These are phyloP conservation scores for Amanita molliuscula DNA, from an alignment of 768 basidiomycete species.

Conservation along the genomic window DNA sequence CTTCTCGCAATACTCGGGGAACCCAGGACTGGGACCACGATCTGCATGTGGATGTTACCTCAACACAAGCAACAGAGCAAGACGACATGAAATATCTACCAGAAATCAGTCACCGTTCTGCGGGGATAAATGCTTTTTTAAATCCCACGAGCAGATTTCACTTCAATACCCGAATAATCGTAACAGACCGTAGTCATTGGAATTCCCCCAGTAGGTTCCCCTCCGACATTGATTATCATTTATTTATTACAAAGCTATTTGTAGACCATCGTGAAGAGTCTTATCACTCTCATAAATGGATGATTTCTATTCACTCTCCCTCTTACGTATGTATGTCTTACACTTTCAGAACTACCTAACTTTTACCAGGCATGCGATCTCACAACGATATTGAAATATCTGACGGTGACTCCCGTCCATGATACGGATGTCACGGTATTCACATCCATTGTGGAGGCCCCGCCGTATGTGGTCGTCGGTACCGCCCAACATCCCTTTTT, in stretches of 20 bases:
- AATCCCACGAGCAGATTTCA: slow-evolving; percentile 33
- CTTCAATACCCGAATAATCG: slow-evolving; percentile 33
- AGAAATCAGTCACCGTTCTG: slow-evolving; percentile 5
- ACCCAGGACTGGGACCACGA: background rate
- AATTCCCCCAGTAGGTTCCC: slow-evolving; percentile 27
- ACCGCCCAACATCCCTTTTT: slow-evolving; percentile 32
- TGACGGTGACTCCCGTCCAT: slow-evolving; percentile 23
- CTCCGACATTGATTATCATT: background rate
- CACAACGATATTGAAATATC: slow-evolving; percentile 29
- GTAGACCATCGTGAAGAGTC: slow-evolving; percentile 9
- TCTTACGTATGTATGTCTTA: slow-evolving; percentile 30
- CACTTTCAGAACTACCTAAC: background rate
- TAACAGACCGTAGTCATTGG: slow-evolving; percentile 39
- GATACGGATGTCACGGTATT: slow-evolving; percentile 11
- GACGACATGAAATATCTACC: background rate
- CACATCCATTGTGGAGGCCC: slow-evolving; percentile 16
- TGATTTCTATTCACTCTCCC: slow-evolving; percentile 42
- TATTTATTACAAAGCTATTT: background rate
- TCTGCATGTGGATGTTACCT: background rate
- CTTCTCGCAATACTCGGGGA: slow-evolving; percentile 17
- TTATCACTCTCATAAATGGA: slow-evolving; percentile 41
- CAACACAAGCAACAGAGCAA: background rate
- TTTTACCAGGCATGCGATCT: slow-evolving; percentile 28
- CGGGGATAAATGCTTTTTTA: background rate
- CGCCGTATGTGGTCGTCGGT: slow-evolving; percentile 38